phyloP scores from a whole-genome alignment of 2,329 filamentous ascomycete species.

The Teratosphaeria gauchensis region DNA sequence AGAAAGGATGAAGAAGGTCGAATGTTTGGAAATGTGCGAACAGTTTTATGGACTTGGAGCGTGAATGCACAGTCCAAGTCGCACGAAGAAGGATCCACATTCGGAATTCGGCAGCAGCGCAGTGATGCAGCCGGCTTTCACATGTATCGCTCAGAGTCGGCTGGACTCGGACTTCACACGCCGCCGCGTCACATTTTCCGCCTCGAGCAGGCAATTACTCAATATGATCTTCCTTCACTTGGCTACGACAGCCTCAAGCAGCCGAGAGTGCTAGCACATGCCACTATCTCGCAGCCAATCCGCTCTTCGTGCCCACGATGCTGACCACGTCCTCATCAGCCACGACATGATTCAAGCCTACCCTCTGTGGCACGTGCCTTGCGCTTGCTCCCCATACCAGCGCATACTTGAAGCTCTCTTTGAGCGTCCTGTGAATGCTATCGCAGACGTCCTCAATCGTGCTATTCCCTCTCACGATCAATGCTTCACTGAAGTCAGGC shows the following conservation, averaged over 20 bases:
- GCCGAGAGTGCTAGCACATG: neutral
- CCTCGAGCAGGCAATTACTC: neutral
- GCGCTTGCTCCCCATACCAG: conserved; percentile 96
- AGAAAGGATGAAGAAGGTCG: neutral
- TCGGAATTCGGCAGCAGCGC: neutral
- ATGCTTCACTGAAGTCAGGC: conserved; percentile 78
- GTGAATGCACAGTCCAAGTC: neutral
- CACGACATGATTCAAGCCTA: conserved; percentile 75
- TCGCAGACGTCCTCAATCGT: conserved; percentile 97
- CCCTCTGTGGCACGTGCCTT: conserved; percentile 85
- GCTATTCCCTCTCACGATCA: conserved; percentile 83
- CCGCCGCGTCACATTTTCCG: neutral
- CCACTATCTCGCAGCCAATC: conserved; percentile 19
- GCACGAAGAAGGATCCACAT: neutral
- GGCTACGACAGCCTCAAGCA: neutral
- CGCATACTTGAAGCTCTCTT: conserved; percentile 98
- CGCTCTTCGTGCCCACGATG: conserved; percentile 43
- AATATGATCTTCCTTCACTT: neutral
- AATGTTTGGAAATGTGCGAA: neutral
- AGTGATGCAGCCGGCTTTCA: neutral
- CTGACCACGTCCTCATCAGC: conserved; percentile 59
- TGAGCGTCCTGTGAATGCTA: conserved; percentile 81
- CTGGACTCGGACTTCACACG: neutral
- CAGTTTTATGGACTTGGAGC: neutral
- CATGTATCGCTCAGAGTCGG: neutral